phyloP scores from a whole-genome alignment of 1,284 basidiomycete genomes.

The Sporisorium exsertum region DNA sequence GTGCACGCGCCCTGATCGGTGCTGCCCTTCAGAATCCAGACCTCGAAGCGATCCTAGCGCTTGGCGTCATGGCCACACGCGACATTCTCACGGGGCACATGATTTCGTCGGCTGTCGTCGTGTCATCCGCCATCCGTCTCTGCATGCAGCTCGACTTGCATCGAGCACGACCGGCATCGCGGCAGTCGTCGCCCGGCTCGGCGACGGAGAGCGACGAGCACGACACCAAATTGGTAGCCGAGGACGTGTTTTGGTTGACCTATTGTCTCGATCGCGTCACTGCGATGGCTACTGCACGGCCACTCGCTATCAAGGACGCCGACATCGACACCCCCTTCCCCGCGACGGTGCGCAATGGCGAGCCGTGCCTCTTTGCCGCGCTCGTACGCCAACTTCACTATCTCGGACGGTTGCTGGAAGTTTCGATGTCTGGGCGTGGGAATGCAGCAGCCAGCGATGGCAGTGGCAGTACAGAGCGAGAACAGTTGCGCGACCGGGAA shows the following conservation, averaged over 20 bases:
- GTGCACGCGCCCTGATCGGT: slow-evolving; percentile 38
- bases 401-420: slow-evolving; percentile 30
- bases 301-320: slow-evolving; percentile 37
- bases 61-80: slow-evolving; percentile 40
- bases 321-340: slow-evolving; percentile 43
- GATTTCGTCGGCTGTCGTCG: slow-evolving; percentile 30
- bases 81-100: slow-evolving; percentile 36
- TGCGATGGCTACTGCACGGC: slow-evolving; percentile 31
- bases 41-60: slow-evolving; percentile 36
- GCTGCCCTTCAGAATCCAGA: slow-evolving; percentile 26
- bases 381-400: slow-evolving; percentile 46
- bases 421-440: neutral
- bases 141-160: slow-evolving; percentile 45
- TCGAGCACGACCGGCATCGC: slow-evolving; percentile 14
- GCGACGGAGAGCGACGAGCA: slow-evolving; percentile 3
- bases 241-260: slow-evolving; percentile 39
- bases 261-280: slow-evolving; percentile 49
- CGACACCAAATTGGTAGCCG: slow-evolving; percentile 3
- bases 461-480: slow-evolving; percentile 5
- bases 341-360: slow-evolving; percentile 23
- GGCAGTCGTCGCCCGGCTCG: slow-evolving; percentile 10
- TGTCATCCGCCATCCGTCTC: slow-evolving; percentile 33
- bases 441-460: neutral
- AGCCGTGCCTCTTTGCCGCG: slow-evolving; percentile 46
- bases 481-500: slow-evolving; percentile 16